Evolutionary conservation across 768 basidiomycete genomes (phyloP), one percentile per base, ranked within the genome.

Genomic region (Hydnum rufescens): DNA sequence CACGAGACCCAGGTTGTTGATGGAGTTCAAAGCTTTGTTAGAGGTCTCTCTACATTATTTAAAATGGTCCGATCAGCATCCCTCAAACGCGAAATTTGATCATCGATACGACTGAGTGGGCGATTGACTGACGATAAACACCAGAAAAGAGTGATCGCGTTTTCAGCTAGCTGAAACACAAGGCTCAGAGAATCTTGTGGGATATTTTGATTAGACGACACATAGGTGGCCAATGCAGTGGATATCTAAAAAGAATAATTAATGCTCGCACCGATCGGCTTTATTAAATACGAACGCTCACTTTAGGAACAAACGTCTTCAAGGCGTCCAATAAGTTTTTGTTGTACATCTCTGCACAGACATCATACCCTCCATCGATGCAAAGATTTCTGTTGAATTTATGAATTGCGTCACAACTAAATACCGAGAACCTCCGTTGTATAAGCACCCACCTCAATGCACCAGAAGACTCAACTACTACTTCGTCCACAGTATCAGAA

Each of bases 331-430:
- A 69, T 43, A 95, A 79, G 58, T 85, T 86, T 68, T 95, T 95
- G 65, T 96, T 95, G 67, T 82, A 92, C 86, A 96, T 92, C 65
- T 95, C 88, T 1, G 83, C 87, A 60, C 90, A 92, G 46, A 95
- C 83, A 57, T 95, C 89, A 62, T 86, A 84, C 50, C 92, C 92
- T 16, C 90, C 92, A 61, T 96, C 92, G 60, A 96, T 80, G 60
- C 87, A 89, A 13, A 96, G 66, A 67, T 95, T 96, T 56, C 90
- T 95, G 49, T 23, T n/a, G n/a, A 52, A 5, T n/a, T n/a, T 4
- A 39, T 1, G 22, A 39, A 39, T 13, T 13, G 36, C 13, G 13
- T 39, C 36, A 39, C 13, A 39, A 22, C 36, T 13, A 39, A 39
- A 1, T 25, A 47, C 13, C 8, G 26, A 47, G 26, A 16, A 13